Base-by-base conservation (phyloP, 768 basidiomycete genomes). In the Boletus tomentosulus region DNA sequence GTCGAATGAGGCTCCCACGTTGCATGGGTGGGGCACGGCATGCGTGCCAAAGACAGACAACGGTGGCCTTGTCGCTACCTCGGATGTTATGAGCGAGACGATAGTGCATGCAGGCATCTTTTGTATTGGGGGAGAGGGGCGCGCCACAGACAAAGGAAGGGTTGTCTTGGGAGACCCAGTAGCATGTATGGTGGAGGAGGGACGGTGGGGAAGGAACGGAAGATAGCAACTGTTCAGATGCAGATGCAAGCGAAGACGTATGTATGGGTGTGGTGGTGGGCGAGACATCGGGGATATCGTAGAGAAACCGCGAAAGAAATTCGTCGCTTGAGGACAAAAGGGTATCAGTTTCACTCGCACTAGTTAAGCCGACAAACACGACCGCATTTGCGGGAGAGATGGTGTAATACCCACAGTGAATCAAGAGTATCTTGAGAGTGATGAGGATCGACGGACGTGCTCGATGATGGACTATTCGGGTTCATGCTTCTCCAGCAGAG, bases 21-120 rank as follows among this genome's bases (percentile, higher is more conserved):
- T 64, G 60, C 62, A 64, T 64, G 1, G 54, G 63, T 1, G 53
- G 48, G 6, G 60, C 60, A 2, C 24, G 28, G 24, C 62, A 64
- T 8, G 7, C 46, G 2, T 53, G 8, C 62, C 62, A 64, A 1
- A 19, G 33, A 13, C 62, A 64, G 4, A 13, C 3, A 6, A 49
- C 49, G 6, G 43, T 48, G 16, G 2, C 60, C 27, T 51, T 64
- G 25, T 64, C 62, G n/a, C 57, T 65, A 0, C 62, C 62, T 3
- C 62, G 53, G 27, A 64, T 8, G 13, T 47, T n/a, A 19, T 64
- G 62, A 3, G n/a, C 51, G 12, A 41, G 16, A 3, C 62, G 60
- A 45, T 65, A 51, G 38, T 64, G 62, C 4, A 30, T 4, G 8
- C 60, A 56, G 6, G 49, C 48, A 0, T 34, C n/a, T 37, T 50